These are phyloP conservation scores for Capsicum baccatum DNA, from an alignment of 257 asterid species.

Conservation along the genomic window DNA sequence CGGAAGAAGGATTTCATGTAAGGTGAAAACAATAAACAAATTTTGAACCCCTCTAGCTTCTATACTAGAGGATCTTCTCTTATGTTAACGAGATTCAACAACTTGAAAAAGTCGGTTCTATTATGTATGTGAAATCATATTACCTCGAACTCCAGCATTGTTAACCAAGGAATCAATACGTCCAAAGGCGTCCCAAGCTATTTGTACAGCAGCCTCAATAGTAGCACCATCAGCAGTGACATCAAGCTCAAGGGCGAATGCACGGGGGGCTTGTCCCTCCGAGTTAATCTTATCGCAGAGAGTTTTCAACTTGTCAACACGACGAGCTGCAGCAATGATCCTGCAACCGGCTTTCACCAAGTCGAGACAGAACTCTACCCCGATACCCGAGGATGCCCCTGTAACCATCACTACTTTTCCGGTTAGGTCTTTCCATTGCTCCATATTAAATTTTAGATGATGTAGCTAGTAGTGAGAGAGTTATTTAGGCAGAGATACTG, in stretches of 20 bases:
- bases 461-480: too few relatives aligned
- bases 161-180: slow-evolving; percentile 64
- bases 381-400: slow-evolving; percentile 37
- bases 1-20: too few relatives aligned
- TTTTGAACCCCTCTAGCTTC: too few relatives aligned
- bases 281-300: not conserved
- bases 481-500: too few relatives aligned
- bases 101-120: too few relatives aligned
- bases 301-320: not conserved
- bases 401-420: slow-evolving; percentile 38
- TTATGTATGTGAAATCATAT: too few relatives aligned
- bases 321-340: slow-evolving; percentile 29
- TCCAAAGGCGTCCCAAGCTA: slow-evolving; percentile 72
- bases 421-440: slow-evolving; percentile 28
- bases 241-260: slow-evolving; percentile 64
- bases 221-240: slow-evolving; percentile 41
- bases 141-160: slow-evolving; percentile 49
- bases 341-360: slow-evolving; percentile 58
- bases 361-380: slow-evolving; percentile 47
- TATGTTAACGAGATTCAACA: too few relatives aligned
- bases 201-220: slow-evolving; percentile 50
- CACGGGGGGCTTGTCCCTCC: not conserved
- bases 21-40: too few relatives aligned
- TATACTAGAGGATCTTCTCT: too few relatives aligned
- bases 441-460: not conserved